Evolutionary conservation across 495 filamentous ascomycete genomes (phyloP).

Genomic region (Rostrohypoxylon terebratum): DNA sequence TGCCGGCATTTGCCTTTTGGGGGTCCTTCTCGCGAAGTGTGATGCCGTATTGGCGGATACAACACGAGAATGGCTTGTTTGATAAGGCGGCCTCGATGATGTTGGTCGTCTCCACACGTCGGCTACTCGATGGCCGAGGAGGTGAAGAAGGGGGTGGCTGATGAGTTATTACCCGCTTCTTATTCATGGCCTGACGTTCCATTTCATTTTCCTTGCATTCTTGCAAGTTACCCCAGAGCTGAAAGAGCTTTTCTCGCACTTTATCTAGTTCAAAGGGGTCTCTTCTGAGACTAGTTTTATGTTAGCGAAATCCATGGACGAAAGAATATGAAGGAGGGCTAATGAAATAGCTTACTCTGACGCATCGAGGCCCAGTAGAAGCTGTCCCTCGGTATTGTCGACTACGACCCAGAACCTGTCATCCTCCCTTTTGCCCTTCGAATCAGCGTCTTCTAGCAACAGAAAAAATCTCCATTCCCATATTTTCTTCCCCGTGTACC

Average conservation of each 20-base stretch:
- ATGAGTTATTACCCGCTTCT: slow-evolving; percentile 42
- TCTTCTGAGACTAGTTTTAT: slow-evolving; percentile 61
- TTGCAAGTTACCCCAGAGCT: slow-evolving; percentile 88
- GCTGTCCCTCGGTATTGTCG: slow-evolving; percentile 70
- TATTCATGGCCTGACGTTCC: slow-evolving; percentile 19
- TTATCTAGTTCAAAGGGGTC: slow-evolving; percentile 57
- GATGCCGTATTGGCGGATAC: slow-evolving; percentile 71
- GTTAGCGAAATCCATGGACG: slow-evolving; percentile 20
- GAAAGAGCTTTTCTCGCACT: slow-evolving; percentile 78
- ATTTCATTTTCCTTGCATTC: slow-evolving; percentile 66
- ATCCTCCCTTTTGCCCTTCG: slow-evolving; percentile 46
- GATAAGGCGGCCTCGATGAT: slow-evolving; percentile 44
- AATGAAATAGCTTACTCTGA: slow-evolving; percentile 70
- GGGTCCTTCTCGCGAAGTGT: slow-evolving; percentile 46
- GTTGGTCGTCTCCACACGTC: slow-evolving; percentile 17
- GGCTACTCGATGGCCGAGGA: background rate
- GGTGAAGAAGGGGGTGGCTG: slow-evolving; percentile 42
- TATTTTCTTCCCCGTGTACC: slow-evolving; percentile 43
- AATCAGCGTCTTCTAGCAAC: slow-evolving; percentile 70
- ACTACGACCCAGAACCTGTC: slow-evolving; percentile 73
- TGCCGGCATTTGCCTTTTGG: slow-evolving; percentile 49
- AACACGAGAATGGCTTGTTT: slow-evolving; percentile 70
- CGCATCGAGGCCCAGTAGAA: slow-evolving; percentile 74
- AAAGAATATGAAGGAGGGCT: too few species aligned
- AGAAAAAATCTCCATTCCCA: slow-evolving; percentile 88